Conservation (phyloP, 192 early-diverging fungal species). For the Obelidium mucronatum region DNA sequence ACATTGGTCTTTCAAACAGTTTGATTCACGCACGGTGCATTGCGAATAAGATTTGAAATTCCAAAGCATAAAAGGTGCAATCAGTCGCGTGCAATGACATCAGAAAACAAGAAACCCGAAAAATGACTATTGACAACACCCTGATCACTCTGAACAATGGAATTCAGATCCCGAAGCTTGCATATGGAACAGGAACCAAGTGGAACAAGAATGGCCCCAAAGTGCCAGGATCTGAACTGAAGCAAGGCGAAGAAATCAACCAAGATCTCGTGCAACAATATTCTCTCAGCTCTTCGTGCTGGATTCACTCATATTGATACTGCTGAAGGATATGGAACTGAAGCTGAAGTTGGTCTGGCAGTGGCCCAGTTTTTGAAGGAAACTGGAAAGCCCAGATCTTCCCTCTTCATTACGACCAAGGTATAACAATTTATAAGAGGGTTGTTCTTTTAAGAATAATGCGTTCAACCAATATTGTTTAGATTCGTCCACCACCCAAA, state of each 20-base stretch:
- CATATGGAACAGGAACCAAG: constrained; percentile 44
- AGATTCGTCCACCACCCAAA: too few species aligned
- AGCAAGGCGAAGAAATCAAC: constrained; percentile 30
- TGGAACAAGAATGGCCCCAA: constrained; percentile 26
- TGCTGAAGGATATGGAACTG: constrained; percentile 71
- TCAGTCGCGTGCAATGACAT: too few species aligned
- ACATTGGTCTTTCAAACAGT: too few species aligned
- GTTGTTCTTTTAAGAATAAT: constrained; percentile 1
- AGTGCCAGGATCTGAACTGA: too few species aligned
- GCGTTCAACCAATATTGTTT: background rate
- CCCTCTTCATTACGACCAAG: constrained; percentile 57
- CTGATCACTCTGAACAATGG: constrained; percentile 17
- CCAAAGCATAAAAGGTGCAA: too few species aligned
- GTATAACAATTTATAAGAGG: too few species aligned
- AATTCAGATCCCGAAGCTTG: constrained; percentile 25
- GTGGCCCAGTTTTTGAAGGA: constrained; percentile 23
- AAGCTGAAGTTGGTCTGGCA: constrained; percentile 60
- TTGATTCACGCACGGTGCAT: too few species aligned
- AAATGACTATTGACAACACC: too few species aligned
- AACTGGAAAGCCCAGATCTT: constrained; percentile 57
- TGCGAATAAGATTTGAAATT: too few species aligned
- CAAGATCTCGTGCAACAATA: constrained; percentile 28
- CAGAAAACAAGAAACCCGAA: too few species aligned
- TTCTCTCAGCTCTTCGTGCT: constrained; percentile 25
- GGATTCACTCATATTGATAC: constrained; percentile 61